phyloP scores from a whole-genome alignment of 2,329 filamentous ascomycete genomes.

The Phyllosticta ampelicida region DNA sequence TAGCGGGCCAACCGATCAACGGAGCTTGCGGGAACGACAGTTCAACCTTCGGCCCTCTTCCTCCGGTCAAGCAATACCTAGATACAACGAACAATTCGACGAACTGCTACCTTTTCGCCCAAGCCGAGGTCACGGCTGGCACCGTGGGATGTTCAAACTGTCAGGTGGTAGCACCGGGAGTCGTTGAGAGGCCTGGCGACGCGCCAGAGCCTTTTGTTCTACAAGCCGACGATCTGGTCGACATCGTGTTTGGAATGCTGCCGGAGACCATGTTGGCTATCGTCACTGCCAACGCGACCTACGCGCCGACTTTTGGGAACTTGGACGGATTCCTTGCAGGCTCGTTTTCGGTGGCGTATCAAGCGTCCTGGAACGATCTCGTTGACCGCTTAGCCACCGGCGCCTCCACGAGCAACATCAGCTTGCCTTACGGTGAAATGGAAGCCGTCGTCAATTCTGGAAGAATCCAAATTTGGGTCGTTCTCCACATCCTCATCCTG shows the following conservation, averaged over 20 bases:
- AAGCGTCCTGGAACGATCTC: constrained; percentile 6
- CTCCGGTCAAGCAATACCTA: not conserved
- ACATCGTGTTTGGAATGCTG: constrained; percentile 1
- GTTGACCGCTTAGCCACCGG: not conserved
- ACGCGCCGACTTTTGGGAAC: not conserved
- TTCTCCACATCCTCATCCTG: constrained; percentile 1
- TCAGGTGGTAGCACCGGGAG: constrained; percentile 1
- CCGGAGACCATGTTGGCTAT: constrained; percentile 4
- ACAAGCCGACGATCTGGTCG: not conserved
- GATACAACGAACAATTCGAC: not conserved
- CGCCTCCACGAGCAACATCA: not conserved
- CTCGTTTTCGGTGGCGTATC: constrained; percentile 1
- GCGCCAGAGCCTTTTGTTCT: not conserved
- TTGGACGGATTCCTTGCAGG: constrained; percentile 1
- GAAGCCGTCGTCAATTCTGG: not conserved
- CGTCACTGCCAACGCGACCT: constrained; percentile 6
- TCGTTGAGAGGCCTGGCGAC: constrained; percentile 1
- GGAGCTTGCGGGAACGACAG: not conserved
- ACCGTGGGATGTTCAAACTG: constrained; percentile 1
- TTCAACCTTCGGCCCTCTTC: not conserved
- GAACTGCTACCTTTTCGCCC: constrained; percentile 3
- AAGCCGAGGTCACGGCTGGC: not conserved
- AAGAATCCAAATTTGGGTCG: not conserved
- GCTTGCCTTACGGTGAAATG: not conserved
- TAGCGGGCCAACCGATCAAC: not conserved